Evolutionary conservation across 2,329 filamentous ascomycete genomes (phyloP).

Genomic region (Ophiosphaerella korrae): DNA sequence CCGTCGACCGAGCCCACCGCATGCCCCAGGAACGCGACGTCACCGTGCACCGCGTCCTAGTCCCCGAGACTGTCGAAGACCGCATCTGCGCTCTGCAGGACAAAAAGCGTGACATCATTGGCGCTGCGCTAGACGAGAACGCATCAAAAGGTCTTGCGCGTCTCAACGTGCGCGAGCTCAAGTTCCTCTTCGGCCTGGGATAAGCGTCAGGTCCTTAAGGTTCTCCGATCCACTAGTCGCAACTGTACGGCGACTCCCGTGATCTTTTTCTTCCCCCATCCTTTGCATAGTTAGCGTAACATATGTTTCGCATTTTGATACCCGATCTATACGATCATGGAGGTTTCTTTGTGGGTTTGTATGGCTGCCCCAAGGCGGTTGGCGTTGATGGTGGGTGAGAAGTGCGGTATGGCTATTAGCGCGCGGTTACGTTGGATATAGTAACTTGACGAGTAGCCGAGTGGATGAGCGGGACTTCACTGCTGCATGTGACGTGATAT

Average conservation of each 20-base stretch:
- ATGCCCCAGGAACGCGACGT: slow-evolving; percentile 80
- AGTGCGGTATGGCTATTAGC: too few species aligned
- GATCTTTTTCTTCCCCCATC: background rate
- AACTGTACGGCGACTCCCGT: background rate
- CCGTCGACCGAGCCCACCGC: slow-evolving; percentile 85
- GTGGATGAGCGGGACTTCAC: too few species aligned
- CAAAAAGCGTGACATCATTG: slow-evolving; percentile 76
- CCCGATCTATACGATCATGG: slow-evolving; percentile 7
- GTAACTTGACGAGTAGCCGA: too few species aligned
- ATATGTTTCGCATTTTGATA: slow-evolving; percentile 3
- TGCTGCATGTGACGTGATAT: too few species aligned
- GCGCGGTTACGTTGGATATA: too few species aligned
- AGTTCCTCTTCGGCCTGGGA: slow-evolving; percentile 67
- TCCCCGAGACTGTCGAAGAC: slow-evolving; percentile 82
- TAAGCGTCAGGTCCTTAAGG: background rate
- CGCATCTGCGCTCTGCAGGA: slow-evolving; percentile 81
- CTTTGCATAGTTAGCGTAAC: background rate
- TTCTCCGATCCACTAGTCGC: background rate
- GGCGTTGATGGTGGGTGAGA: too few species aligned
- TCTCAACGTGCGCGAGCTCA: slow-evolving; percentile 69
- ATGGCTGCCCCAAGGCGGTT: too few species aligned
- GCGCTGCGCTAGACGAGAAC: slow-evolving; percentile 78
- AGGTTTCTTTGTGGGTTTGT: background rate
- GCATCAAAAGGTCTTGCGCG: slow-evolving; percentile 69
- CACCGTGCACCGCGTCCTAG: slow-evolving; percentile 78